Conservation (phyloP, 2,329 filamentous ascomycete species). For the Monilinia aucupariae region DNA sequence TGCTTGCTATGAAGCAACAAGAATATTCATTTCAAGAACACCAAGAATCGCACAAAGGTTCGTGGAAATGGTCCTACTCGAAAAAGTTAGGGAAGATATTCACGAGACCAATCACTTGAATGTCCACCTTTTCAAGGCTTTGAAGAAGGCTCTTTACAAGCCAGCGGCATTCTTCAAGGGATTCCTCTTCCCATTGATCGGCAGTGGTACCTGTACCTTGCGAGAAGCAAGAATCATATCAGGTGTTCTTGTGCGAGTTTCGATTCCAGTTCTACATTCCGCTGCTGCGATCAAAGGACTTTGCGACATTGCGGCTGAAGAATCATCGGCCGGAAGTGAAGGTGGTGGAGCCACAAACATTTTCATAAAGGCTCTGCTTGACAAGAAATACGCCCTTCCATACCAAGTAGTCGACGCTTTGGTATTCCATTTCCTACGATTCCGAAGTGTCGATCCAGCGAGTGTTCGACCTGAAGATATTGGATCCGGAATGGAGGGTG, state of each 20-base stretch:
- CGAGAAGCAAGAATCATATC: conserved; percentile 89
- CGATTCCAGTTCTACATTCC: conserved; percentile 85
- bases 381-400: conserved; percentile 95
- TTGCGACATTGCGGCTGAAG: conserved; percentile 89
- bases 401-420: conserved; percentile 91
- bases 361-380: conserved; percentile 86
- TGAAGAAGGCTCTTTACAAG: conserved; percentile 92
- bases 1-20: conserved; percentile 80
- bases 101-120: conserved; percentile 92
- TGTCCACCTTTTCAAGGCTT: conserved; percentile 85
- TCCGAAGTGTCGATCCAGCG: conserved; percentile 63
- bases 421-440: conserved; percentile 94
- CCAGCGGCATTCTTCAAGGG: conserved; percentile 96
- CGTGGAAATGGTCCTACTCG: conserved; percentile 79
- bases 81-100: conserved; percentile 89
- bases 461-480: conserved; percentile 45
- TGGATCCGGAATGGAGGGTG: conserved; percentile 49
- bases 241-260: conserved; percentile 76
- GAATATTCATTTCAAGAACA: conserved; percentile 84
- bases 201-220: conserved; percentile 80
- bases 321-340: conserved; percentile 76
- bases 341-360: conserved; percentile 89
- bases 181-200: conserved; percentile 83
- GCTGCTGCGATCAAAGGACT: conserved; percentile 85
- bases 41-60: conserved; percentile 77